A percentile compares a stretch with the other conserved stretches of the same genome.
phyloP scores from a whole-genome alignment of 768 basidiomycete species.

The Amylocystis lapponica region DNA sequence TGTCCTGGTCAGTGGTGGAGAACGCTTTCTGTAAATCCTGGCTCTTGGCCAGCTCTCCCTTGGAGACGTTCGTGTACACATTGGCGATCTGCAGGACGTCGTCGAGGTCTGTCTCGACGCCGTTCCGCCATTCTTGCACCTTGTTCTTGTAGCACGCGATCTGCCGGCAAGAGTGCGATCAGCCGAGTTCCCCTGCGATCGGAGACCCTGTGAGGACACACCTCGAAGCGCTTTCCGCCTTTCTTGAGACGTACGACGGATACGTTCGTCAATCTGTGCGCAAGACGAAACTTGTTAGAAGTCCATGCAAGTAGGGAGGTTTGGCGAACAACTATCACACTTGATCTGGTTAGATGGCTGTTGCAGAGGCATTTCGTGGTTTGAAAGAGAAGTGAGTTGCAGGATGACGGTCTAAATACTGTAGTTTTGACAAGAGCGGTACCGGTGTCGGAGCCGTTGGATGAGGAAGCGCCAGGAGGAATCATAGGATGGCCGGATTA shows the following conservation, averaged over 20 bases:
- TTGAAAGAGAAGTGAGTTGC: not conserved
- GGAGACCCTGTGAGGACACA: conserved; percentile 26
- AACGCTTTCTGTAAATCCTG: conserved; percentile 93
- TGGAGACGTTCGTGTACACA: conserved; percentile 94
- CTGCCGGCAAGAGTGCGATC: conserved; percentile 30
- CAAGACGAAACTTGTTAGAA: conserved; percentile 1
- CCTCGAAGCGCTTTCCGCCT: conserved; percentile 96
- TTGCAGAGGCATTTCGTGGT: conserved; percentile 47
- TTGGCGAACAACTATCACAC: conserved; percentile 31
- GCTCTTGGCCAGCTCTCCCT: conserved; percentile 87
- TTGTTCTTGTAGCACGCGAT: conserved; percentile 99
- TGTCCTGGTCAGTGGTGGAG: conserved; percentile 62
- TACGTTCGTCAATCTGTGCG: conserved; percentile 86
- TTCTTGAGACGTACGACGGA: conserved; percentile 95
- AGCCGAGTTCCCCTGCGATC: not conserved
- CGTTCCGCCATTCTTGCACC: conserved; percentile 92
- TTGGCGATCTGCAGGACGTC: conserved; percentile 96
- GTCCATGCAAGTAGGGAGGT: conserved; percentile 6
- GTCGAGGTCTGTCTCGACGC: conserved; percentile 89
- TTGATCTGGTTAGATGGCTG: conserved; percentile 92
- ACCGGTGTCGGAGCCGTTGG: not conserved
- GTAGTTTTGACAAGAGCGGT: not conserved
- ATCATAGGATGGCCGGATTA: not conserved
- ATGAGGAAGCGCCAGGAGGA: not conserved
- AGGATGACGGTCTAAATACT: not conserved